These are phyloP conservation scores for Microsporum audouinii DNA, from an alignment of 2,329 filamentous ascomycete species.

Conservation along the genomic window DNA sequence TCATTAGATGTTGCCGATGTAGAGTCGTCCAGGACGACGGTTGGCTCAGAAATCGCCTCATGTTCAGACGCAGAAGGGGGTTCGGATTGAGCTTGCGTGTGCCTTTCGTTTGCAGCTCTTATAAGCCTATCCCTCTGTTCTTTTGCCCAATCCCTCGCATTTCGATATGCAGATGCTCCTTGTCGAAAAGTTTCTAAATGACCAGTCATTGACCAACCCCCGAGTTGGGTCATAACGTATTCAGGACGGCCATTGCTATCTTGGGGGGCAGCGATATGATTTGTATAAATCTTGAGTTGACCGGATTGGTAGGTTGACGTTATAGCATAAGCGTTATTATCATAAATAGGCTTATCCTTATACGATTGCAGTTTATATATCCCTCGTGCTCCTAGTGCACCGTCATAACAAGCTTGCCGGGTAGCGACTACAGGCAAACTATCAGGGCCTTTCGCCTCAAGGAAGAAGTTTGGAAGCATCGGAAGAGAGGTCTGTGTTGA, in stretches of 20 bases:
- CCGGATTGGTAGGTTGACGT: conserved; percentile 16
- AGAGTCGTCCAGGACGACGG: neutral
- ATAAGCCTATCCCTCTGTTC: conserved; percentile 30
- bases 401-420: conserved; percentile 30
- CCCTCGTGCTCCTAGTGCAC: conserved; percentile 28
- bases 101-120: conserved; percentile 19
- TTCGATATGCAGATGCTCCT: conserved; percentile 17
- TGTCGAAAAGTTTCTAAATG: conserved; percentile 24
- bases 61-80: neutral
- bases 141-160: conserved; percentile 31
- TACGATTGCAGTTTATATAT: conserved; percentile 32
- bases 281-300: conserved; percentile 8
- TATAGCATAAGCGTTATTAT: conserved; percentile 14
- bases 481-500: conserved; percentile 23
- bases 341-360: conserved; percentile 21
- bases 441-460: conserved; percentile 31
- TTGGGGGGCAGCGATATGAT: neutral
- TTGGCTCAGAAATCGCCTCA: neutral
- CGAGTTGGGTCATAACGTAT: conserved; percentile 9
- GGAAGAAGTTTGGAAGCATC: conserved; percentile 33
- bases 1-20: conserved; percentile 6
- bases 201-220: neutral
- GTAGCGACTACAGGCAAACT: conserved; percentile 21
- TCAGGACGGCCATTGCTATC: neutral
- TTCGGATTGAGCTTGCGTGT: neutral